These are phyloP conservation scores for Neoarthrinium moseri DNA, from an alignment of 2,329 filamentous ascomycete species.

Conservation along the genomic window DNA sequence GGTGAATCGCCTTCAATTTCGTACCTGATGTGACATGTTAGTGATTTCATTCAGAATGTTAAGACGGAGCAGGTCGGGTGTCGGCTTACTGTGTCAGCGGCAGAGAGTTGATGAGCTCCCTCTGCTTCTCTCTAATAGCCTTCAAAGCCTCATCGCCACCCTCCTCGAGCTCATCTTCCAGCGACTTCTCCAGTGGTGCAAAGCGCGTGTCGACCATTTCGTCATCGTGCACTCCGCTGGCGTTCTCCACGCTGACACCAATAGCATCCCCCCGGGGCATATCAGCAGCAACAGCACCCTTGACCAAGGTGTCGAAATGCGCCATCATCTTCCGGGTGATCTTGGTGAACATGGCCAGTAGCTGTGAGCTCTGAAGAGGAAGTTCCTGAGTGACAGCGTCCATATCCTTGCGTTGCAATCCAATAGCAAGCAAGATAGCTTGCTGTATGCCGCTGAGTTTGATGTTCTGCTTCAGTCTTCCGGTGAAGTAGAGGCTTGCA, in stretches of 20 bases:
- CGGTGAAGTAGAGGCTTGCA: constrained; percentile 81
- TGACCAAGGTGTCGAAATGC: constrained; percentile 73
- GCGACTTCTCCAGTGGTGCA: constrained; percentile 65
- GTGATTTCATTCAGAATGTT: not conserved
- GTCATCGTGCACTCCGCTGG: constrained; percentile 66
- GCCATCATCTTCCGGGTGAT: constrained; percentile 83
- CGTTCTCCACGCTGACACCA: constrained; percentile 58
- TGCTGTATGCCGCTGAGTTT: constrained; percentile 81
- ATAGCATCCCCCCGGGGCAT: constrained; percentile 58
- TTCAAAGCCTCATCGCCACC: constrained; percentile 74
- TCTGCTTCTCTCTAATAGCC: constrained; percentile 75
- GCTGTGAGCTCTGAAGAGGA: constrained; percentile 69
- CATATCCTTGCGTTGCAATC: constrained; percentile 85
- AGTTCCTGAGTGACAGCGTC: constrained; percentile 79
- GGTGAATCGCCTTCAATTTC: constrained; percentile 63
- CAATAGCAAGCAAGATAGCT: constrained; percentile 83
- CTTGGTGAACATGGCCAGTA: constrained; percentile 97
- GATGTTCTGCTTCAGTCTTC: constrained; percentile 65
- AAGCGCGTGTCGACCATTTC: constrained; percentile 66
- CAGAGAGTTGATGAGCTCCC: constrained; percentile 84
- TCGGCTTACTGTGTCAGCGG: constrained; percentile 77
- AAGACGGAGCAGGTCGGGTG: not conserved
- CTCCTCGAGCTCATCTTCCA: constrained; percentile 83
- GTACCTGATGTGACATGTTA: constrained; percentile 43
- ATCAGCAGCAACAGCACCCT: constrained; percentile 68